phyloP scores from a whole-genome alignment of 495 filamentous ascomycete species.

The Aspergillus sclerotioniger region DNA sequence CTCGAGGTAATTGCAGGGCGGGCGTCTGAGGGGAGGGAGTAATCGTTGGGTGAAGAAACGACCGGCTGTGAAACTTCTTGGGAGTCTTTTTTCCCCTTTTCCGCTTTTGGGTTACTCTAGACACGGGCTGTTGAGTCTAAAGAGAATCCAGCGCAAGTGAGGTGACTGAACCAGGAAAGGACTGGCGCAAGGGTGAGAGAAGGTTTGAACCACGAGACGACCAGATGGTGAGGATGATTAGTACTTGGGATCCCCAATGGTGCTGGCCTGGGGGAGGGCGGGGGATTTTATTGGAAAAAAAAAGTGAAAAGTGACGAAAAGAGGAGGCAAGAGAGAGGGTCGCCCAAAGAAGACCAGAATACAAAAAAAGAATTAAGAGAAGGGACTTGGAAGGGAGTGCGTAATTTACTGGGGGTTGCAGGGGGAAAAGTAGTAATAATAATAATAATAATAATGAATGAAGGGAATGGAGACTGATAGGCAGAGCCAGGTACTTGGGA shows the following conservation, averaged over 20 bases:
- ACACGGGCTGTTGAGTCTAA: background rate
- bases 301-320: conserved; percentile 2
- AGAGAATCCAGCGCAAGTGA: background rate
- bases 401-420: conserved; percentile 1
- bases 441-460: background rate
- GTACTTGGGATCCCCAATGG: background rate
- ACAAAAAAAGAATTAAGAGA: conserved; percentile 8
- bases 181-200: background rate
- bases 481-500: conserved; percentile 7
- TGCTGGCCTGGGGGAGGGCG: conserved; percentile 3
- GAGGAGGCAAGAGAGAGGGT: conserved; percentile 5
- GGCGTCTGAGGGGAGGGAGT: background rate
- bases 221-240: background rate
- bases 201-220: background rate
- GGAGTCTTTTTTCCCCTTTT: conserved; percentile 3
- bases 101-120: background rate
- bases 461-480: background rate
- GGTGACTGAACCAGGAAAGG: conserved; percentile 5
- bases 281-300: conserved; percentile 11
- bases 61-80: conserved; percentile 1
- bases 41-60: background rate
- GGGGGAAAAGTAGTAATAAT: conserved; percentile 5
- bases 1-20: background rate
- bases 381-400: conserved; percentile 6
- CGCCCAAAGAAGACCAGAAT: background rate